A percentile compares a stretch with the other conserved stretches of the same genome.
phyloP scores from a whole-genome alignment of 164 flowering plant species.

The Stephania japonica region DNA sequence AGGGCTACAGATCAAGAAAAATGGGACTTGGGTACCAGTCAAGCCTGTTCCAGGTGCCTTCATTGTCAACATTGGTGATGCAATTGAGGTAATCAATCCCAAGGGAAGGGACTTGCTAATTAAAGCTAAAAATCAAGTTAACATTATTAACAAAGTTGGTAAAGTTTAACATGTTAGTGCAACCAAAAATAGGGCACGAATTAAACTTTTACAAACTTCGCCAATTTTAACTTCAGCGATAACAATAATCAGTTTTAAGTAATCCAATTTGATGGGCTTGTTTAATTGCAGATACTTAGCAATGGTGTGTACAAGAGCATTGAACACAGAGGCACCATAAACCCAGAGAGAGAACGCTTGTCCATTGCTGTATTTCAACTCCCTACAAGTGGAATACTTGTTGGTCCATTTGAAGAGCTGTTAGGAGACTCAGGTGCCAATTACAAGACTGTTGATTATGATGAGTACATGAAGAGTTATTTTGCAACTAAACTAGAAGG shows the following conservation, averaged over 20 bases:
- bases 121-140: no score
- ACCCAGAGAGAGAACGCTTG: constrained; percentile 24
- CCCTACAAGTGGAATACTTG: not conserved
- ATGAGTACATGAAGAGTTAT: not conserved
- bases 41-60: constrained; percentile 34
- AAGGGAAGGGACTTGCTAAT: no score
- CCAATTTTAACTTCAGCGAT: no score
- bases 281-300: constrained; percentile 23
- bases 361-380: constrained; percentile 23
- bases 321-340: constrained; percentile 29
- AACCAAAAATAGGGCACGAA: no score
- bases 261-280: not conserved
- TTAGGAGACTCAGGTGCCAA: not conserved
- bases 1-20: constrained; percentile 45
- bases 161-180: no score
- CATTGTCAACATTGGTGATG: constrained; percentile 38
- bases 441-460: constrained; percentile 1
- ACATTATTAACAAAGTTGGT: no score
- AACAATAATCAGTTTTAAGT: no score
- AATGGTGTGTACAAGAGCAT: constrained; percentile 32
- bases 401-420: constrained; percentile 3
- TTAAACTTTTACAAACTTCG: no score
- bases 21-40: constrained; percentile 43
- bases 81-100: constrained; percentile 40
- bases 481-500: constrained; percentile 4